These are phyloP conservation scores for Pelargonium exstipulatum DNA, from an alignment of 441 rosid genomes.

Conservation along the genomic window DNA sequence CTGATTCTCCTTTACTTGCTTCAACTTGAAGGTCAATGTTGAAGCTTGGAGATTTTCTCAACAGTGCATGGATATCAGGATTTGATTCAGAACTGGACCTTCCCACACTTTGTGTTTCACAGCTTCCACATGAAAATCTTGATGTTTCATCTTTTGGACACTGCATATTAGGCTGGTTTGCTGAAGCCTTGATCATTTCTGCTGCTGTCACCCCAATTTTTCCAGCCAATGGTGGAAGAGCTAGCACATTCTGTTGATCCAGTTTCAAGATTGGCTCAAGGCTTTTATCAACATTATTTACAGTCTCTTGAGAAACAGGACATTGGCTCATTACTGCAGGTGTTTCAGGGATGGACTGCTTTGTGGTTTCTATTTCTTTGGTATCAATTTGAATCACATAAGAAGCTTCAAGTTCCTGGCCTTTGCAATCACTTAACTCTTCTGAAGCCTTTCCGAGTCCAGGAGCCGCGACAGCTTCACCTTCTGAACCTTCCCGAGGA, in stretches of 20 bases:
- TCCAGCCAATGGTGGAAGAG: slow-evolving; percentile 13
- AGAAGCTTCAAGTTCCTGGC: slow-evolving; percentile 18
- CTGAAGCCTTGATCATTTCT: slow-evolving; percentile 18
- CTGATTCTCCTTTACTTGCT: slow-evolving; percentile 39
- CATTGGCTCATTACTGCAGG: slow-evolving; percentile 3
- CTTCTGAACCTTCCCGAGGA: slow-evolving; percentile 22
- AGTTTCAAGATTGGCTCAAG: slow-evolving; percentile 10
- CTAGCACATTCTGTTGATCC: slow-evolving; percentile 19
- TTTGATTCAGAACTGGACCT: slow-evolving; percentile 35
- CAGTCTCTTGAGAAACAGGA: slow-evolving; percentile 14
- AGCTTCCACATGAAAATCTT: slow-evolving; percentile 14
- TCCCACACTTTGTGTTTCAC: slow-evolving; percentile 19
- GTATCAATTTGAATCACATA: background rate
- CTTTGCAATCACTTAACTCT: slow-evolving; percentile 18
- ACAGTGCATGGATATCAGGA: slow-evolving; percentile 26
- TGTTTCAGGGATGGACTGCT: slow-evolving; percentile 12
- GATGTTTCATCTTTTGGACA: slow-evolving; percentile 16
- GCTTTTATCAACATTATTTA: slow-evolving; percentile 13
- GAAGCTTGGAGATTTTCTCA: slow-evolving; percentile 49
- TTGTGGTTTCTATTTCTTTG: slow-evolving; percentile 9
- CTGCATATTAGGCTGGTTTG: slow-evolving; percentile 12
- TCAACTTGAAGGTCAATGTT: slow-evolving; percentile 36
- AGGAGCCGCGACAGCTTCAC: slow-evolving; percentile 13
- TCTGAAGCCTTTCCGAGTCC: slow-evolving; percentile 6
- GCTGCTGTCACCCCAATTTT: slow-evolving; percentile 9